A percentile compares a stretch with the other conserved stretches of the same genome.
These are phyloP conservation scores for Tolypocladium guangdongense DNA, from an alignment of 2,329 filamentous ascomycete genomes.

Conservation along the genomic window DNA sequence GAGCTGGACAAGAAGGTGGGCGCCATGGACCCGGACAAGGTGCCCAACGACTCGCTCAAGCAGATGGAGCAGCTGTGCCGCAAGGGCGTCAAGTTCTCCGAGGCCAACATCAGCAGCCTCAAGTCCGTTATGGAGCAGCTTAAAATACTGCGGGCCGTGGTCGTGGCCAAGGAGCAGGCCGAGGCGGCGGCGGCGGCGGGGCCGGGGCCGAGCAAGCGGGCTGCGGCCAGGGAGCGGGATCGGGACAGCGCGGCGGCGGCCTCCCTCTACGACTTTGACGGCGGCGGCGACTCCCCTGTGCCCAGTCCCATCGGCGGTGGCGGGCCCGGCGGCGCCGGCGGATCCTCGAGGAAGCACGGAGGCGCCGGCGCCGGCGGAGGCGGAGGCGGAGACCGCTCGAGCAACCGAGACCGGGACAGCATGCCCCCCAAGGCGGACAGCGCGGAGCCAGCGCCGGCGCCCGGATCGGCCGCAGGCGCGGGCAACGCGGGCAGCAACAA, in stretches of 20 bases:
- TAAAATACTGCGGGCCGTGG: conserved; percentile 29
- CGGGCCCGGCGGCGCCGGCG: background rate
- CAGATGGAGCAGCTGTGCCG: conserved; percentile 32
- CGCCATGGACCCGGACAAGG: conserved; percentile 24
- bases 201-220: conserved; percentile 11
- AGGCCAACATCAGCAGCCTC: conserved; percentile 25
- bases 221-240: conserved; percentile 12
- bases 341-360: conserved; percentile 23
- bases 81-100: conserved; percentile 29
- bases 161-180: conserved; percentile 31
- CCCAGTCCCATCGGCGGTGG: conserved; percentile 27
- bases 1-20: conserved; percentile 29
- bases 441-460: conserved; percentile 33
- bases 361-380: background rate
- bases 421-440: conserved; percentile 45
- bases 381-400: conserved; percentile 15
- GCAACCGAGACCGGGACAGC: conserved; percentile 37
- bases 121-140: conserved; percentile 30
- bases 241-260: conserved; percentile 18
- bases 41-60: conserved; percentile 25
- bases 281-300: conserved; percentile 32
- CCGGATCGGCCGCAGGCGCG: conserved; percentile 1
- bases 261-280: conserved; percentile 34
- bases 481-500: conserved; percentile 14
- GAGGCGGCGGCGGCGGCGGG: conserved; percentile 15